Evolutionary conservation across 441 rosid species (phyloP).

Genomic region (Jatropha multifida): DNA sequence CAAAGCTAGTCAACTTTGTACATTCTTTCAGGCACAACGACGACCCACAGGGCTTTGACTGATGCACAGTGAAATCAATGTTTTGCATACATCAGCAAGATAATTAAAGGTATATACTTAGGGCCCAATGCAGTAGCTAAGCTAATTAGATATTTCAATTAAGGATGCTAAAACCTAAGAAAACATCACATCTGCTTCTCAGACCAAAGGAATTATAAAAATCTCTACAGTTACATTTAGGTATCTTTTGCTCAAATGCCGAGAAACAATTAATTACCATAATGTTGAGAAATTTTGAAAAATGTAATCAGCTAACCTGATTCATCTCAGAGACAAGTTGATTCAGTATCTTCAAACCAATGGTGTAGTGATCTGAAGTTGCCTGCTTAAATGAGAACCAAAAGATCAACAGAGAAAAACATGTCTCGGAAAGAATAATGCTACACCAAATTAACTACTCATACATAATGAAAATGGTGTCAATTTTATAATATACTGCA

Average conservation of each 20-base stretch:
- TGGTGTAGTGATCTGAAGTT: slow-evolving; percentile 73
- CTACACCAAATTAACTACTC: too few species aligned
- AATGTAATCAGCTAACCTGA: slow-evolving; percentile 58
- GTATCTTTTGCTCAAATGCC: neutral
- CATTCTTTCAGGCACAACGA: neutral
- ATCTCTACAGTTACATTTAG: neutral
- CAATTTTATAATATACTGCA: neutral
- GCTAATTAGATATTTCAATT: neutral
- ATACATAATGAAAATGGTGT: neutral
- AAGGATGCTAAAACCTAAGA: neutral
- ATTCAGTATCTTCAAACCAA: slow-evolving; percentile 94
- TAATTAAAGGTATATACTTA: neutral
- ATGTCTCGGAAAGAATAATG: slow-evolving; percentile 13
- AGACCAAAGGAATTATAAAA: neutral
- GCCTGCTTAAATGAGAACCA: slow-evolving; percentile 50
- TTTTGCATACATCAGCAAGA: neutral
- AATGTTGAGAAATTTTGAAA: slow-evolving; percentile 8
- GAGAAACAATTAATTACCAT: slow-evolving; percentile 2
- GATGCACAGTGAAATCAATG: neutral
- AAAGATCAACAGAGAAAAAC: slow-evolving; percentile 1
- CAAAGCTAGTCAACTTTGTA: neutral
- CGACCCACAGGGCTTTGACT: neutral
- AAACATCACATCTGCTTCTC: neutral
- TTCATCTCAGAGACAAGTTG: slow-evolving; percentile 99
- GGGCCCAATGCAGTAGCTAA: neutral